Base-by-base conservation (phyloP, 495 filamentous ascomycete genomes). In the Trypethelium eluteriae region DNA sequence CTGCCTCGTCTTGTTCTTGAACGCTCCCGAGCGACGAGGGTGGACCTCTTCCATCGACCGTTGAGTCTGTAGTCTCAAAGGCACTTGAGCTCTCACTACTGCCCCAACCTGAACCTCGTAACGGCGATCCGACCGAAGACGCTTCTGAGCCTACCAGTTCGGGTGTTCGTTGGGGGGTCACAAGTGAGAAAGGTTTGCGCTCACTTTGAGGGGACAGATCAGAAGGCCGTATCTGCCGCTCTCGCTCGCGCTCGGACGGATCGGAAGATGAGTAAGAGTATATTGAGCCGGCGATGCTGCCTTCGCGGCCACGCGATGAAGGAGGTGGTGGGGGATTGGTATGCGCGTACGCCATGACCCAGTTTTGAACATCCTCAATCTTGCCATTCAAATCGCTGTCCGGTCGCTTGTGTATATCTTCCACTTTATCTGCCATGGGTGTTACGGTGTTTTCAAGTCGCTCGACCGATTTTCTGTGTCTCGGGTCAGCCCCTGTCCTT, bases 341-440 rank as follows among this genome's bases (percentile, higher is more conserved):
- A 65, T 66, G 69, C n/a, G 72, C 75, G 34, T 77, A 67, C 3
- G 69, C 47, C 39, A 69, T 67, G 59, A 76, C 74, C 35, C 77
- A 67, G 38, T 69, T 64, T 39, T 76, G 72, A 5, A 75, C 70
- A 62, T 79, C 74, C 39, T 74, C 70, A 6, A 78, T 75, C 64
- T 75, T 76, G 39, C 63, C 66, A 25, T 66, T 64, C 2, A 77
- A 68, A 34, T 71, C 65, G 25, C 74, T 74, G n/a, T 65, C 66
- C 4, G 68, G 64, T 7, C 46, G 64, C 36, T 75, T 56, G 65
- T 77, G 75, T 36, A 79, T 73, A 39, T 72, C 68, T 59, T 74
- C 70, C 38, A 79, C 66, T 39, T 74, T 70, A 14, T 72, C 70
- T 39, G 75, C 75, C 68, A 79, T 74, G 32, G 75, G 74, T 39